phyloP scores from a whole-genome alignment of 805 yeast species.

The Starmerella vitae region DNA sequence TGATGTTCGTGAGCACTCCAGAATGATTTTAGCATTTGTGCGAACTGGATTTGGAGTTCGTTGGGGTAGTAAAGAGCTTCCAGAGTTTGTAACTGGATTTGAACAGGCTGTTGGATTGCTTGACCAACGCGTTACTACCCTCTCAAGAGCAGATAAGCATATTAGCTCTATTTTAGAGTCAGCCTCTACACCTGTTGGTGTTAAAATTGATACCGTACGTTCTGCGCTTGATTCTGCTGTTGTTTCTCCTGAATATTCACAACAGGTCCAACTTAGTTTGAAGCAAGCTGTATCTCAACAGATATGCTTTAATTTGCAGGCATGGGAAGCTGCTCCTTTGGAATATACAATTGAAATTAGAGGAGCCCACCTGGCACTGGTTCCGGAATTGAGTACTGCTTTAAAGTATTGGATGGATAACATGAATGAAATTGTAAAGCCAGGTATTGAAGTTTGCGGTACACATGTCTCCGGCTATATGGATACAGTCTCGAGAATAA shows the following conservation, averaged over 20 bases:
- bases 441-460: background rate
- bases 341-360: slow-evolving; percentile 3
- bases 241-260: slow-evolving; percentile 1
- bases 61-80: slow-evolving; percentile 5
- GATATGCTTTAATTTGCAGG: background rate
- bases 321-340: background rate
- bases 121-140: slow-evolving; percentile 4
- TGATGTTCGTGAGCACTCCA: slow-evolving; percentile 2
- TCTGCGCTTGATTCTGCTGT: background rate
- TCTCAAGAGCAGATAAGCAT: slow-evolving; percentile 4
- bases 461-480: slow-evolving; percentile 15
- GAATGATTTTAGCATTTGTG: slow-evolving; percentile 3
- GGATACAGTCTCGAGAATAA: background rate
- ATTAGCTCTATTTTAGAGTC: background rate
- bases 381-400: background rate
- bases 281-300: background rate
- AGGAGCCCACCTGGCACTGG: background rate
- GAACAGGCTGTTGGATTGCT: slow-evolving; percentile 1
- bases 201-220: background rate
- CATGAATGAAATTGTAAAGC: slow-evolving; percentile 1
- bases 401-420: slow-evolving; percentile 3
- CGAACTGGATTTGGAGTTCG: slow-evolving; percentile 5
- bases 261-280: slow-evolving; percentile 1
- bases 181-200: background rate
- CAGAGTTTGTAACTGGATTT: slow-evolving; percentile 6